Evolutionary conservation across 352 stramenopile species (phyloP).

Genomic region (Globisporangium camurandrum): DNA sequence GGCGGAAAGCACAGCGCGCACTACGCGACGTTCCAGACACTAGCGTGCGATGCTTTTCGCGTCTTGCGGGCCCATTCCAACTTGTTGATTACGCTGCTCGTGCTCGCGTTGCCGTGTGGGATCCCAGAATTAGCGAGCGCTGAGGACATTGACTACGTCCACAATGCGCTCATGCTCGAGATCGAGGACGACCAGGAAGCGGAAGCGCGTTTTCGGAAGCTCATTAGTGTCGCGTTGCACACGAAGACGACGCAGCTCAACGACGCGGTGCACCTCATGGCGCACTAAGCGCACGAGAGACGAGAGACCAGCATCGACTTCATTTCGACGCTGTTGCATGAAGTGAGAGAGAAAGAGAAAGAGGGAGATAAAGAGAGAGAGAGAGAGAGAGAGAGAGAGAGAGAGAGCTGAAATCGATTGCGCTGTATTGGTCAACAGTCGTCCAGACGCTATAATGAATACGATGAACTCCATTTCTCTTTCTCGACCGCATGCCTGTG

Average conservation of each 20-base stretch:
- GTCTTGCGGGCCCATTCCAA: constrained; percentile 70
- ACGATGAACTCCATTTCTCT: no score
- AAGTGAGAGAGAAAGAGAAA: background rate
- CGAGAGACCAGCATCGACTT: background rate
- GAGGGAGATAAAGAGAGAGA: no score
- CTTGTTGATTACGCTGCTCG: constrained; percentile 74
- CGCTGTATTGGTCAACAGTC: no score
- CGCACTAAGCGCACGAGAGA: constrained; percentile 29
- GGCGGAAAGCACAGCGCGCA: constrained; percentile 67
- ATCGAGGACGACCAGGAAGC: constrained; percentile 64
- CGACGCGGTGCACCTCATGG: constrained; percentile 81
- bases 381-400: no score
- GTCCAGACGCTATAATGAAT: no score
- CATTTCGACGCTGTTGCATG: no score
- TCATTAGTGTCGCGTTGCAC: constrained; percentile 69
- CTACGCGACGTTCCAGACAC: constrained; percentile 67
- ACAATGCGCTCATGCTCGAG: constrained; percentile 75
- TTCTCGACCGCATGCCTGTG: no score
- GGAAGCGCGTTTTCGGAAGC: constrained; percentile 50
- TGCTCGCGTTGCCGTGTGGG: constrained; percentile 68
- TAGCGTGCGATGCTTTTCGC: constrained; percentile 61
- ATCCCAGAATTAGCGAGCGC: constrained; percentile 71
- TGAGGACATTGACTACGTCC: constrained; percentile 74
- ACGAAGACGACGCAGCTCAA: constrained; percentile 80
- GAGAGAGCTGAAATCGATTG: no score